A percentile compares a stretch with the other conserved stretches of the same genome.
Evolutionary conservation across 1,284 basidiomycete species (phyloP).

Genomic region (Golubevia pallescens): DNA sequence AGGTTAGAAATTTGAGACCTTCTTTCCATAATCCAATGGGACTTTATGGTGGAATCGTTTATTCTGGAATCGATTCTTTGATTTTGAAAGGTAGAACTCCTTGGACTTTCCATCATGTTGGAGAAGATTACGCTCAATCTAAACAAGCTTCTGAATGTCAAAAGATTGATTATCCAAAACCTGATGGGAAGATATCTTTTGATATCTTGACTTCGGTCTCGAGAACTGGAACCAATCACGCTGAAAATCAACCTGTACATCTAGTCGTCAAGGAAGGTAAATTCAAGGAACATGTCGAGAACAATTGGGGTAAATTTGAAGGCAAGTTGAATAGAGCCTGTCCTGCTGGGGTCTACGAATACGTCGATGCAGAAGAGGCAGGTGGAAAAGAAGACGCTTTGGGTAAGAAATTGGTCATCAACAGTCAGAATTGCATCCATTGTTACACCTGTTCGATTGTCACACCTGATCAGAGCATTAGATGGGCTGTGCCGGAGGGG

Average conservation of each 20-base stretch:
- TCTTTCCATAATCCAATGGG: conserved; percentile 87
- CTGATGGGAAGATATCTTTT: conserved; percentile 88
- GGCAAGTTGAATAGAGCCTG: conserved; percentile 87
- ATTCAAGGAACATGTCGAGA: conserved; percentile 71
- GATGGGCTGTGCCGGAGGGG: conserved; percentile 15
- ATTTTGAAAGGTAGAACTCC: conserved; percentile 85
- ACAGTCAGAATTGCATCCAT: conserved; percentile 85
- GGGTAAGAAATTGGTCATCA: conserved; percentile 92
- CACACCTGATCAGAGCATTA: conserved; percentile 13
- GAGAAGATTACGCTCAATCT: conserved; percentile 71
- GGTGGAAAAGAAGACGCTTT: conserved; percentile 68
- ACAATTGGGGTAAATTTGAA: conserved; percentile 76
- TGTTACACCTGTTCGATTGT: conserved; percentile 15
- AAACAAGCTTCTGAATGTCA: conserved; percentile 69
- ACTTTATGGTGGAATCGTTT: conserved; percentile 84
- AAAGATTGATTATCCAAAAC: conserved; percentile 88
- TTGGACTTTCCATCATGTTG: conserved; percentile 84
- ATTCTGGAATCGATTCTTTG: conserved; percentile 87
- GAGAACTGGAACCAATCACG: conserved; percentile 93
- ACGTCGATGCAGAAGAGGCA: conserved; percentile 75
- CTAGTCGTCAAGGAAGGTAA: conserved; percentile 70
- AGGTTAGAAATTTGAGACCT: conserved; percentile 90
- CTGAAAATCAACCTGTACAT: conserved; percentile 93
- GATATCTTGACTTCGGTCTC: conserved; percentile 90
- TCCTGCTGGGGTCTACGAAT: conserved; percentile 97